Evolutionary conservation across 768 basidiomycete genomes (phyloP).

Genomic region (Podaxis pistillaris): DNA sequence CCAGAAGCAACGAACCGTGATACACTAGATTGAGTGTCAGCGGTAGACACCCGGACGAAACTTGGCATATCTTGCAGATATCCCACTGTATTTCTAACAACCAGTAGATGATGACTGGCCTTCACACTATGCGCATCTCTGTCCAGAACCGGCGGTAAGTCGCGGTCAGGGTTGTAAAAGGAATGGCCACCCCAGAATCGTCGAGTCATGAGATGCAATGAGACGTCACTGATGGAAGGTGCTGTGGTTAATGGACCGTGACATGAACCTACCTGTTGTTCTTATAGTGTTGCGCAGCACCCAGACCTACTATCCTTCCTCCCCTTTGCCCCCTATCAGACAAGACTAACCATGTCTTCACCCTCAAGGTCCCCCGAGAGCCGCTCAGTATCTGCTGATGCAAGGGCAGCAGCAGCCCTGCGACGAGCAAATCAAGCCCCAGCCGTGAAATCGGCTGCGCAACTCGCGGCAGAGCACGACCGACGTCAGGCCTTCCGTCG

Average conservation of each 20-base stretch:
- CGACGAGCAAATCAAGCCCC: conserved; percentile 35
- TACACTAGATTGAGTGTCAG: too few species aligned
- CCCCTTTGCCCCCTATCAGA: background rate
- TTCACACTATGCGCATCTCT: too few species aligned
- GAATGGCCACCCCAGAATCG: too few species aligned
- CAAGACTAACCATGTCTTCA: conserved; percentile 6
- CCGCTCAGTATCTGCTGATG: conserved; percentile 29
- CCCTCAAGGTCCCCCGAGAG: conserved; percentile 5
- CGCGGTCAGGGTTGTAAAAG: too few species aligned
- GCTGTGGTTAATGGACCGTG: background rate
- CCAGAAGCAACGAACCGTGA: too few species aligned
- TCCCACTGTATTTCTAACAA: too few species aligned
- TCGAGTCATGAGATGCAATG: too few species aligned
- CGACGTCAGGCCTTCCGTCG: conserved; percentile 71
- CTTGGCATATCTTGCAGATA: too few species aligned
- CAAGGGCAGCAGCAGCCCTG: conserved; percentile 44
- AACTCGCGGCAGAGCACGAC: conserved; percentile 54
- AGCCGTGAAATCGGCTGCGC: conserved; percentile 34
- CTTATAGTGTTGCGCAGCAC: background rate
- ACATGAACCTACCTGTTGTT: background rate
- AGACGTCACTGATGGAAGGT: too few species aligned
- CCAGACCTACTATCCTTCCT: background rate
- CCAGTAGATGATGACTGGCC: too few species aligned
- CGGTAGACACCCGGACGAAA: too few species aligned
- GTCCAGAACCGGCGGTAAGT: too few species aligned